Evolutionary conservation across 2,329 filamentous ascomycete genomes (phyloP).

Genomic region (Pseudogymnoascus sp.): DNA sequence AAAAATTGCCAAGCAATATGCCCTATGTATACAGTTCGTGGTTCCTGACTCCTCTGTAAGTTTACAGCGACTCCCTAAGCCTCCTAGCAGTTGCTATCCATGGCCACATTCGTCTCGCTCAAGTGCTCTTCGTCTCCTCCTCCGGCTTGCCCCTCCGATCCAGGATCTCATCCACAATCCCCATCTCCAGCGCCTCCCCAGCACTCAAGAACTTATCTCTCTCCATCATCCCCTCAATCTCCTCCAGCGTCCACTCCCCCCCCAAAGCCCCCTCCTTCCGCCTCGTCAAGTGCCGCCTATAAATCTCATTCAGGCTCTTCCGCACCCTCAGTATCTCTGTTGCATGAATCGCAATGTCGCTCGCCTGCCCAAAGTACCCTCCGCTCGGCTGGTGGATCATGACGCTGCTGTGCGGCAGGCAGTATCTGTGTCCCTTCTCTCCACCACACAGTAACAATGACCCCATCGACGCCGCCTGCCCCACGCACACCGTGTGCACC

Average conservation of each 20-base stretch:
- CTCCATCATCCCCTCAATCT: conserved; percentile 94
- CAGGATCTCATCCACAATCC: conserved; percentile 86
- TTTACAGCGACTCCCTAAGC: background rate
- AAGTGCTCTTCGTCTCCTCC: conserved; percentile 21
- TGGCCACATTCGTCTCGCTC: background rate
- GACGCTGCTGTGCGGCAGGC: conserved; percentile 84
- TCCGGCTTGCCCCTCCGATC: conserved; percentile 47
- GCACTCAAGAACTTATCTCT: conserved; percentile 90
- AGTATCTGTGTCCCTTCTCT: conserved; percentile 73
- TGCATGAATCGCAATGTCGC: conserved; percentile 92
- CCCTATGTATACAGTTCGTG: background rate
- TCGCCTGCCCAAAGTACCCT: conserved; percentile 54
- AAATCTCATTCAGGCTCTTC: conserved; percentile 82
- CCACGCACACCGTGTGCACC: conserved; percentile 90
- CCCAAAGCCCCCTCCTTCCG: conserved; percentile 48
- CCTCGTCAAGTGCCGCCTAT: conserved; percentile 74
- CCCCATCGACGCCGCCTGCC: conserved; percentile 92
- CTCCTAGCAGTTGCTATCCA: background rate
- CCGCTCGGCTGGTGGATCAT: conserved; percentile 97
- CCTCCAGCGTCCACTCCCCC: conserved; percentile 61
- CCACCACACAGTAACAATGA: conserved; percentile 81
- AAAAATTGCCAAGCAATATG: background rate
- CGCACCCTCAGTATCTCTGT: conserved; percentile 89
- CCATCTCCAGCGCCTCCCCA: conserved; percentile 77
- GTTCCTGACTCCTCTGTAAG: background rate